These are phyloP conservation scores for Syzygium oleosum DNA, from an alignment of 345 rosid genomes.

Conservation along the genomic window DNA sequence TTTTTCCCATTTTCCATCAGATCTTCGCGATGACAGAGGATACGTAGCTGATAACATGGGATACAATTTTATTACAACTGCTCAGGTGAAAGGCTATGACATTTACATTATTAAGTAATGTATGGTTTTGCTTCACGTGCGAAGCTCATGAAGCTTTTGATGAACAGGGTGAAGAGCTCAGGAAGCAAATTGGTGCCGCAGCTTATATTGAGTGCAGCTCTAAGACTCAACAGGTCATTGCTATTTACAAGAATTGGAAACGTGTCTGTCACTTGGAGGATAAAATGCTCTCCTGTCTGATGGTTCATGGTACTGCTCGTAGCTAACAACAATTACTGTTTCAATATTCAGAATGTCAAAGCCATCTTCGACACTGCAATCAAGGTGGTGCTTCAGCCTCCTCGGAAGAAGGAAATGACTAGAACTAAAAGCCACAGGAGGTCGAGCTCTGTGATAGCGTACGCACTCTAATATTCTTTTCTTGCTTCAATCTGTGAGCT, in stretches of 20 bases:
- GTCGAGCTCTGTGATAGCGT: constrained; percentile 72
- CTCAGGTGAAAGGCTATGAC: constrained; percentile 15
- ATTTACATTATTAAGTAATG: not conserved
- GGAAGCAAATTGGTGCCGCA: constrained; percentile 92
- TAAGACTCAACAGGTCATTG: constrained; percentile 81
- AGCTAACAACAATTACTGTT: not conserved
- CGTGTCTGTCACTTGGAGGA: not conserved
- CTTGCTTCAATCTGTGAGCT: not conserved
- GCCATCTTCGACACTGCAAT: constrained; percentile 88
- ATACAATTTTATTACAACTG: constrained; percentile 55
- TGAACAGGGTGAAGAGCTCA: constrained; percentile 75
- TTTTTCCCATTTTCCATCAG: constrained; percentile 14
- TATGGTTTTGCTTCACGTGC: not conserved
- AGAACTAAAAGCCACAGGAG: constrained; percentile 57
- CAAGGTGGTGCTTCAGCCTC: constrained; percentile 96
- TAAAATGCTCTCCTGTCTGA: not conserved
- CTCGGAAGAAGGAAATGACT: constrained; percentile 66
- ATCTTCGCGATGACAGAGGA: constrained; percentile 79
- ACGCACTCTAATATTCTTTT: constrained; percentile 11
- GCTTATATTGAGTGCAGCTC: constrained; percentile 98
- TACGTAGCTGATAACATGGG: constrained; percentile 60
- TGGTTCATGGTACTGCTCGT: not conserved
- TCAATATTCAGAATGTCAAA: constrained; percentile 63
- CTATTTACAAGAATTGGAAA: not conserved
- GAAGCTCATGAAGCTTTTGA: not conserved